Percentiles rank a stretch among this genome's conserved stretches.
These are phyloP conservation scores for Mortierella sp. DNA, from an alignment of 371 early-diverging fungal species.

Conservation along the genomic window DNA sequence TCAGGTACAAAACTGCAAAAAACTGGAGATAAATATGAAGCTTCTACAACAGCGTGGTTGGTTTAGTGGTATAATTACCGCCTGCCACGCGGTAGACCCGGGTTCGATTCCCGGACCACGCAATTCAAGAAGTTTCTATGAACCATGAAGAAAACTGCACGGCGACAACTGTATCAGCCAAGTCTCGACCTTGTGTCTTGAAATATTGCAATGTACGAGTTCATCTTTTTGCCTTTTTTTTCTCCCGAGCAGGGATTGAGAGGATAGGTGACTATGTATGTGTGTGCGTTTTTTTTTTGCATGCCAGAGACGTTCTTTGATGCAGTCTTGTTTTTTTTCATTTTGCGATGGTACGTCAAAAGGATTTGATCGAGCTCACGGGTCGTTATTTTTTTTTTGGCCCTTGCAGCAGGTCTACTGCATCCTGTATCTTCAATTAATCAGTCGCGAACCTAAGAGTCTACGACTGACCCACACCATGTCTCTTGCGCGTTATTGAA, in stretches of 20 bases:
- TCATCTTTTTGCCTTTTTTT: conserved; percentile 17
- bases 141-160: conserved; percentile 14
- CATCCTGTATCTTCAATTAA: too few species aligned
- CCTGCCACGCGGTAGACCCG: conserved; percentile 38
- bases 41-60: conserved; percentile 12
- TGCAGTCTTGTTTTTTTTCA: too few species aligned
- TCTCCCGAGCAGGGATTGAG: neutral
- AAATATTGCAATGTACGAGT: conserved; percentile 21
- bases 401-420: too few species aligned
- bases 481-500: too few species aligned
- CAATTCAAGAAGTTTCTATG: neutral
- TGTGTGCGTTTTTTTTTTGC: conserved; percentile 11
- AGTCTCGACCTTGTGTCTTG: conserved; percentile 9
- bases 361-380: too few species aligned
- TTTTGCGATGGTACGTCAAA: too few species aligned
- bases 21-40: neutral
- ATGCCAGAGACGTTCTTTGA: too few species aligned
- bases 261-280: neutral
- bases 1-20: too few species aligned
- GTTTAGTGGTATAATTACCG: conserved; percentile 29
- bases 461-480: conserved; percentile 99
- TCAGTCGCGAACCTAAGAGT: too few species aligned
- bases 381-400: too few species aligned
- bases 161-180: conserved; percentile 9
- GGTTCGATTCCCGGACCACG: conserved; percentile 45